Evolutionary conservation across 2,329 filamentous ascomycete genomes (phyloP), one percentile per base, ranked within the genome.

Genomic region (Talaromyces verruculosus): DNA sequence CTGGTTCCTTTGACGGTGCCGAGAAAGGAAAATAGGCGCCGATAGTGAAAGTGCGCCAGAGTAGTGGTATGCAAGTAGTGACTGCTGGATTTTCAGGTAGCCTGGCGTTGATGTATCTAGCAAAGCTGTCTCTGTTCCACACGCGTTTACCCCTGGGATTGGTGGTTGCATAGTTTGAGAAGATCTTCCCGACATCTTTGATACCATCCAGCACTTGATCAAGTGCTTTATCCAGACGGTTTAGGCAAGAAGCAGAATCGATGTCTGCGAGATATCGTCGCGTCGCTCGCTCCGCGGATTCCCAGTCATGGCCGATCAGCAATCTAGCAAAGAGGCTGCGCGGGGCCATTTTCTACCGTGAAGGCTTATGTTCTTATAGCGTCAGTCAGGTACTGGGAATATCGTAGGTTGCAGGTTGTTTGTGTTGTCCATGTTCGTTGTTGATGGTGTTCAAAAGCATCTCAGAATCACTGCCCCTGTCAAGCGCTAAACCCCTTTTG

Each of bases 171-270:
- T 57, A 39, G 2, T 57, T 39, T 25, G 33, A 39, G 53, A 57
- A 57, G 53, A 57, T 8, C n/a, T 39, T 57, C n/a, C 25, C 1
- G 53, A 57, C 10, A 57, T 57, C 53, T 57, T 57, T 57, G 33
- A 57, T 57, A 37, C 53, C 53, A 57, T 57, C 4, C 53, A 57
- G 30, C 53, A 57, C 33, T 37, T 39, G 53, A 37, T 37, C n/a
- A 37, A 57, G 53, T 39, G 53, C 53, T 57, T 57, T 37, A 57
- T 57, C 53, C n/a, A 57, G 53, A 35, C 11, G 33, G n/a, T 15
- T 57, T 37, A 57, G 33, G 53, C n/a, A 57, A 57, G 53, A 57
- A 57, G 53, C 53, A 57, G 53, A 37, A 39, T 57, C 22, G 33
- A 57, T 22, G 33, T 57, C 53, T 25, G 25, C 53, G 33, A 57